Evolutionary conservation across 2,329 filamentous ascomycete species (phyloP), one percentile per base, ranked within the genome.

Genomic region (Biscogniauxia sp.): DNA sequence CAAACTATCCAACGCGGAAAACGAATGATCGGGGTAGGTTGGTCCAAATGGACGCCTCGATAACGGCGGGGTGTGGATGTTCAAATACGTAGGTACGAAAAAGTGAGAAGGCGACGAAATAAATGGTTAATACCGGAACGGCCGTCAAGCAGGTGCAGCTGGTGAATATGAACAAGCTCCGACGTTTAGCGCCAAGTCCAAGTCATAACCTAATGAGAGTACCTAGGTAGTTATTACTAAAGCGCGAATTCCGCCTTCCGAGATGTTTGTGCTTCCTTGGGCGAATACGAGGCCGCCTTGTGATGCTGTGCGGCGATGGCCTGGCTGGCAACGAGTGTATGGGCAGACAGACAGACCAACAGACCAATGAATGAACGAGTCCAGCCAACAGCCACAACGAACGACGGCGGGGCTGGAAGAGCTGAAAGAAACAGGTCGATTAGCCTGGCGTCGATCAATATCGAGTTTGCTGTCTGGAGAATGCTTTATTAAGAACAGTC

Each of bases 381-480:
- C 54, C 52, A 37, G 26, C 26, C 26, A 45, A 65, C 53, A 51
- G 28, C 50, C 49, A 54, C 56, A 64, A 65, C 60, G 53, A 57
- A 20, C 64, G 54, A 57, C 41, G 54, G 54, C 55, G 63, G 64
- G 68, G 69, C 69, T 62, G 56, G 32, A 64, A 2, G 58, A 69
- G 69, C 68, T 68, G 67, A 70, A 64, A 45, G 61, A 54, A 50
- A 57, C 67, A 62, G 45, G 60, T 55, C 55, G 63, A 61, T 61
- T 32, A 59, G 60, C 64, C 63, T 61, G 53, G 61, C 64, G 64
- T 66, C 68, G 66, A 70, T 69, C 68, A 67, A 54, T 63, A 53
- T 61, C 53, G 61, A 59, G 60, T 41, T 65, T 62, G 60, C 58
- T 55, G 51, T 57, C 57, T 54, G 55, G 58, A 55, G 17, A 13